Evolutionary conservation across 2,329 filamentous ascomycete species (phyloP).

Genomic region (Mycosphaerella sp.): DNA sequence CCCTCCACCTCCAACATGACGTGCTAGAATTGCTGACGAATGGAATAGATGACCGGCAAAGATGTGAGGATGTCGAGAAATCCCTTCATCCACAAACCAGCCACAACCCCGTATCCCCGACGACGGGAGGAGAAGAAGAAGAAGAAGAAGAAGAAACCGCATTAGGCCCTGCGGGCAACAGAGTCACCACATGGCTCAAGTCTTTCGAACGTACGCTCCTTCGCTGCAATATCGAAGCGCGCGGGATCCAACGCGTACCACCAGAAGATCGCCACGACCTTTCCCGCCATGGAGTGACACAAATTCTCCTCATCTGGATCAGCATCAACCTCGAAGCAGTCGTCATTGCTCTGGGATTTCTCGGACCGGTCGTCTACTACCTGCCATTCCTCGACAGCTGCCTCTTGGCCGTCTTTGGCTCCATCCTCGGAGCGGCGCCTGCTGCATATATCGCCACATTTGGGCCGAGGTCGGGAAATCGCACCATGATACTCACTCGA

Average conservation of each 20-base stretch:
- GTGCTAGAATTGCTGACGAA: constrained; percentile 28
- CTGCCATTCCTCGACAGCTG: constrained; percentile 53
- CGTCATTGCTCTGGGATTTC: constrained; percentile 59
- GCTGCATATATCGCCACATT: constrained; percentile 57
- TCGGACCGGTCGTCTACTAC: constrained; percentile 53
- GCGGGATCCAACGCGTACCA: constrained; percentile 55
- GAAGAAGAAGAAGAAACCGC: no score
- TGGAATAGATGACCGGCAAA: constrained; percentile 3
- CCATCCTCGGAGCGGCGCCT: constrained; percentile 48
- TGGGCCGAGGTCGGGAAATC: constrained; percentile 55
- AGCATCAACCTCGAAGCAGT: constrained; percentile 58
- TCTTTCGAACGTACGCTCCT: constrained; percentile 39
- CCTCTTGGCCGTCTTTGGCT: constrained; percentile 53
- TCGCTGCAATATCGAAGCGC: constrained; percentile 52
- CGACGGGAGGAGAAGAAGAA: neutral
- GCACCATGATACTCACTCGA: constrained; percentile 56
- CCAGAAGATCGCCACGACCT: constrained; percentile 49
- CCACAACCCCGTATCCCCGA: neutral
- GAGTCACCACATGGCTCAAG: constrained; percentile 5
- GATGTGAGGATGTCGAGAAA: constrained; percentile 11
- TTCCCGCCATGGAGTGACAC: constrained; percentile 48
- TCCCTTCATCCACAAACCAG: neutral
- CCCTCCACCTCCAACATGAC: constrained; percentile 2
- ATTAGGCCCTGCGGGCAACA: neutral
- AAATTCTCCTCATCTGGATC: constrained; percentile 55